Evolutionary conservation across 257 asterid species (phyloP).

Genomic region (Jacaranda copaia): DNA sequence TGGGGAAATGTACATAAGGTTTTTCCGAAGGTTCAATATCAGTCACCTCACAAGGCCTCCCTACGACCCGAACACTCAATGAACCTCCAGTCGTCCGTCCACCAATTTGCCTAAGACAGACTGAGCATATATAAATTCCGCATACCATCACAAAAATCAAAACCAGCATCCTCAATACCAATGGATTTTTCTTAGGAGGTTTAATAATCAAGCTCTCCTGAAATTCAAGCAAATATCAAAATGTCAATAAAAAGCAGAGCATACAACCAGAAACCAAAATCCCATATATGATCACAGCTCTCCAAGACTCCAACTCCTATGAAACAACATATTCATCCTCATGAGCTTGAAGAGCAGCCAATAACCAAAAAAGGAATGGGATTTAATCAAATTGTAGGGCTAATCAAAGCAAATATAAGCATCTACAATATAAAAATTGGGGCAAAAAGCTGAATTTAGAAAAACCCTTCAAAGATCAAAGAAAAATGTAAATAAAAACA

Average conservation of each 20-base stretch:
- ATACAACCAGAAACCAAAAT: background rate
- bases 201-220: constrained; percentile 71
- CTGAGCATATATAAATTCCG: constrained; percentile 79
- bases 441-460: background rate
- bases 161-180: constrained; percentile 76
- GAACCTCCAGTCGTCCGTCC: constrained; percentile 41
- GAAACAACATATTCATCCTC: constrained; percentile 22
- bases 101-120: constrained; percentile 78
- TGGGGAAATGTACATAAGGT: constrained; percentile 80
- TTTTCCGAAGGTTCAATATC: constrained; percentile 69
- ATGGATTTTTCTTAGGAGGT: constrained; percentile 71
- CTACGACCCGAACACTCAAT: constrained; percentile 50
- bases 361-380: background rate
- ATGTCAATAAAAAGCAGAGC: constrained; percentile 23
- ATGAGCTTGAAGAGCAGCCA: constrained; percentile 27
- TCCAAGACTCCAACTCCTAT: background rate
- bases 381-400: constrained; percentile 15
- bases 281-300: constrained; percentile 29
- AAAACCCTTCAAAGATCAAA: background rate
- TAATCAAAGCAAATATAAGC: background rate
- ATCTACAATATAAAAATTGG: background rate
- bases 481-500: background rate
- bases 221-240: constrained; percentile 39
- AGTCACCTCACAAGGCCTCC: constrained; percentile 61
- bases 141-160: constrained; percentile 77